Evolutionary conservation across 163 green algal species (phyloP).

Genomic region (Scenedesmus sp.): DNA sequence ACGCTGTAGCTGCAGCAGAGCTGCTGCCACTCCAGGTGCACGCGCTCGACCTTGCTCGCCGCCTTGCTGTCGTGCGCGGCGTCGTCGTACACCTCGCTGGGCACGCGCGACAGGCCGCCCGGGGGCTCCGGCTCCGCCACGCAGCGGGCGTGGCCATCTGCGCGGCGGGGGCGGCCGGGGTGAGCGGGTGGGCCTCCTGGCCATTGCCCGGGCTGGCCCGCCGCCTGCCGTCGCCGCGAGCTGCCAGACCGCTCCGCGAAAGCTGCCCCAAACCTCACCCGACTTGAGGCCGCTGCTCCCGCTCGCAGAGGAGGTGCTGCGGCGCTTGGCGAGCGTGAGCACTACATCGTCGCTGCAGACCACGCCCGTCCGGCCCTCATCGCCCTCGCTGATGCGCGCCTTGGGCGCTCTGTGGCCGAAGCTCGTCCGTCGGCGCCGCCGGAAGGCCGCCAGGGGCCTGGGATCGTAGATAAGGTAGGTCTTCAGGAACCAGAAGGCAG

Average conservation of each 20-base stretch:
- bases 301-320: background rate
- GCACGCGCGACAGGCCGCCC: too few species aligned
- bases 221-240: too few species aligned
- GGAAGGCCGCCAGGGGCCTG: constrained; percentile 1
- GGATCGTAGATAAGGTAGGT: constrained; percentile 7
- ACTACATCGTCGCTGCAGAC: constrained; percentile 26
- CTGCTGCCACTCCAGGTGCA: constrained; percentile 52
- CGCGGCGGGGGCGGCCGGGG: background rate
- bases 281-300: constrained; percentile 1
- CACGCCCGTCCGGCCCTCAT: too few species aligned
- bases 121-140: too few species aligned
- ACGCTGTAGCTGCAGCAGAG: constrained; percentile 55
- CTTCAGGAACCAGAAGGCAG: constrained; percentile 46
- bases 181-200: too few species aligned
- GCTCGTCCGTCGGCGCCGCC: background rate
- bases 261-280: too few species aligned
- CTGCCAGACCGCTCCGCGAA: too few species aligned
- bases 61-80: background rate
- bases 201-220: too few species aligned
- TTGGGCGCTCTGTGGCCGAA: constrained; percentile 6
- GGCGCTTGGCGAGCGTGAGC: constrained; percentile 7
- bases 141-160: background rate
- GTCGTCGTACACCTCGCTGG: background rate
- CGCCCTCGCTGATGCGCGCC: background rate
- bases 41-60: constrained; percentile 40